Conservation (phyloP, 768 basidiomycete species). For the Lyophyllum atratum region DNA sequence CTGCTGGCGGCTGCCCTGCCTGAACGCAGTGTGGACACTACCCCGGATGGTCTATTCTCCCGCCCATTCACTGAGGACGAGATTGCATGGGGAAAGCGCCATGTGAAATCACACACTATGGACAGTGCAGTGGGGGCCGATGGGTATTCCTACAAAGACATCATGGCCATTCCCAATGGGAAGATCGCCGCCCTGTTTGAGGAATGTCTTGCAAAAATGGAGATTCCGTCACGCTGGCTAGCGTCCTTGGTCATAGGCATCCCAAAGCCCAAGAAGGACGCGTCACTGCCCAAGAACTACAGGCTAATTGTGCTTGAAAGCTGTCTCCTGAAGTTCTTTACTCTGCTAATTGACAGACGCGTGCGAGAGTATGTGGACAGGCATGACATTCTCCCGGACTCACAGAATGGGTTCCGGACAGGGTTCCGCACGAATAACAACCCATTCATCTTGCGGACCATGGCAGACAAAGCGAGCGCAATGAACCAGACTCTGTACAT, state of each 20-base stretch:
- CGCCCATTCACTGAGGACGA: neutral
- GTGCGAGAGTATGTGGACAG: neutral
- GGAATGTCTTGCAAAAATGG: neutral
- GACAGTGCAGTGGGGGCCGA: neutral
- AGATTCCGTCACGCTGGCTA: neutral
- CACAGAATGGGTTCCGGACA: neutral
- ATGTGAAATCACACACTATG: neutral
- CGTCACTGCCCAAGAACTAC: neutral
- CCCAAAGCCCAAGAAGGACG: neutral
- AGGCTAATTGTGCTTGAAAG: neutral
- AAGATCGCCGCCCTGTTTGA: neutral
- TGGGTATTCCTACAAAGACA: neutral
- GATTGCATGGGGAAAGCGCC: neutral
- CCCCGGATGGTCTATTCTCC: neutral
- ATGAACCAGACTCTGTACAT: neutral
- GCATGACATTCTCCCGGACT: neutral
- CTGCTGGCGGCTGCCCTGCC: neutral
- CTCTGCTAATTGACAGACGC: neutral
- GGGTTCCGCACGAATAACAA: neutral
- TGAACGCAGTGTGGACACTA: neutral
- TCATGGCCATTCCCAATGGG: neutral
- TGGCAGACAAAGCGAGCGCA: neutral
- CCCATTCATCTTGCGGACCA: neutral
- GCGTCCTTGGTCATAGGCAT: neutral
- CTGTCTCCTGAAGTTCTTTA: slow-evolving; percentile 1